Base-by-base conservation (phyloP, 495 filamentous ascomycete genomes). In the Aspergillus ellipticus region DNA sequence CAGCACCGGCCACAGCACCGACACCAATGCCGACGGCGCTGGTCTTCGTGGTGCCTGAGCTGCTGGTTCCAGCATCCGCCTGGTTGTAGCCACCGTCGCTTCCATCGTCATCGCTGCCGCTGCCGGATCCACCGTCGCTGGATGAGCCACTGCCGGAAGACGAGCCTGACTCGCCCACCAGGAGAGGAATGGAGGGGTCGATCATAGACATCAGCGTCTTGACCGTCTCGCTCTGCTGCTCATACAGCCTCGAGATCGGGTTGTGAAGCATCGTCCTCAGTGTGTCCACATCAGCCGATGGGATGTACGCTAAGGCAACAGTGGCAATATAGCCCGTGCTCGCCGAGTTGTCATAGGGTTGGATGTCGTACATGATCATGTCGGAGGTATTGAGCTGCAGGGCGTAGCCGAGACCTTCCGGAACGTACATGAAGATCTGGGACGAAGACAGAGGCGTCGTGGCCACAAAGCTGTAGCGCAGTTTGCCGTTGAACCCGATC, bases 361-460 rank as follows among this genome's bases (percentile, higher is more conserved):
- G 74, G 47, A 98, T 82, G 48, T 81, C 83, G 55, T 84, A 80
- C 80, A 96, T 90, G 19, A 73, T 66, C 19, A 89, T 75, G 46
- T 88, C 72, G 6, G 66, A 55, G 7, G 41, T 9, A 0, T 75
- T 64, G 52, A 88, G 73, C 8, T 72, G 70, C 20, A 88, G 72
- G 37, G 85, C 89, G 49, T 85, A 79, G n/a, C 79, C 74, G 49
- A 98, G 77, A 50, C 89, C 92, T 55, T 82, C 63, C 0, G 90
- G 92, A 9, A 96, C 77, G 56, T 83, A 89, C 29, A 83, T 63
- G 79, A 97, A 97, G 64, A 98, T 91, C 72, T 97, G 95, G 21
- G 84, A 83, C 9, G 89, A 86, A 20, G 91, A 87, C 57, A 86
- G 74, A 13, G 80, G 68, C 31, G 84, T 83, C 2, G 71, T 73